Evolutionary conservation across 257 asterid species (phyloP).

Genomic region (Pogostemon cablin): DNA sequence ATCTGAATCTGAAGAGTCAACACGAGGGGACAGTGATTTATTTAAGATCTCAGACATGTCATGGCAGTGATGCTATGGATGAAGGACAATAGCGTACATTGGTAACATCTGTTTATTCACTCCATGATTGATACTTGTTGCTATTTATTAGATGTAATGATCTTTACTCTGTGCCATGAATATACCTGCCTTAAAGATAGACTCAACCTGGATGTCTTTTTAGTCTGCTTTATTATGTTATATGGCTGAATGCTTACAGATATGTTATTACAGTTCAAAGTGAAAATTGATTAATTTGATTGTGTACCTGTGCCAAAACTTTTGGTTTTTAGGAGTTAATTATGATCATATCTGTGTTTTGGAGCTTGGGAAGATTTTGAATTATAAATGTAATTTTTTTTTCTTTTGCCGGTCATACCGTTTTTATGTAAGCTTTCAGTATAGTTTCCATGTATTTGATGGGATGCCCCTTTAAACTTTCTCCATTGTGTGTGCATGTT

Average conservation of each 20-base stretch:
- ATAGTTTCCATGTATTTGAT: too few species aligned
- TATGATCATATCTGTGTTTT: slow-evolving; percentile 8
- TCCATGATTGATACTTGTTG: slow-evolving; percentile 28
- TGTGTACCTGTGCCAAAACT: background rate
- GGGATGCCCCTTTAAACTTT: too few species aligned
- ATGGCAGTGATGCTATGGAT: slow-evolving; percentile 66
- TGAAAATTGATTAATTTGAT: slow-evolving; percentile 6
- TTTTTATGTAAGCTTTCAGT: too few species aligned
- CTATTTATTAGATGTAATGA: slow-evolving; percentile 8
- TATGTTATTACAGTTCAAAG: slow-evolving; percentile 13
- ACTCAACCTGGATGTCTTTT: slow-evolving; percentile 15
- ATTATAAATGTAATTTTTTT: too few species aligned
- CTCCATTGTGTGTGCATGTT: too few species aligned
- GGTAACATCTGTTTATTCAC: slow-evolving; percentile 22
- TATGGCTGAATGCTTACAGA: background rate
- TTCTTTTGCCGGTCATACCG: too few species aligned
- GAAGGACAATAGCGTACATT: slow-evolving; percentile 60
- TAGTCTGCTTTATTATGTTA: background rate
- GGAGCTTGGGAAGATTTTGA: background rate
- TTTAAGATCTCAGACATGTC: slow-evolving; percentile 51
- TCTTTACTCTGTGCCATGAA: background rate
- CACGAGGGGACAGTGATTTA: slow-evolving; percentile 49
- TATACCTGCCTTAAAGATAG: slow-evolving; percentile 11
- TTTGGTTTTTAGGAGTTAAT: background rate
- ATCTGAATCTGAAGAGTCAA: slow-evolving; percentile 49